phyloP scores from a whole-genome alignment of 2,329 filamentous ascomycete genomes.

The Arthroderma sp. region DNA sequence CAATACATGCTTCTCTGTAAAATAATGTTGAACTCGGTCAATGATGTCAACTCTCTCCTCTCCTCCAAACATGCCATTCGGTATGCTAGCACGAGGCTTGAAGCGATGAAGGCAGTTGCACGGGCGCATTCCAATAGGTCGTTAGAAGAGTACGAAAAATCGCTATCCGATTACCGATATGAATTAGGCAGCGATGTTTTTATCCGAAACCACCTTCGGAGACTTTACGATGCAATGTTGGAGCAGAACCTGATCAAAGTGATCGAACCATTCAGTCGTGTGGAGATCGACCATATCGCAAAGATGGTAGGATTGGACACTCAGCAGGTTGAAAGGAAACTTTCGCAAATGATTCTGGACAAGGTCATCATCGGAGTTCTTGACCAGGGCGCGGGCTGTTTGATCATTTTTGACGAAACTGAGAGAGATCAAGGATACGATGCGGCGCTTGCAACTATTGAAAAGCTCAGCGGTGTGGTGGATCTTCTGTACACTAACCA shows the following conservation, averaged over 20 bases:
- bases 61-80: constrained; percentile 91
- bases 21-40: constrained; percentile 94
- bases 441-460: constrained; percentile 83
- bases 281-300: constrained; percentile 92
- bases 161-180: constrained; percentile 77
- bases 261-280: constrained; percentile 94
- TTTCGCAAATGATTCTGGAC: constrained; percentile 98
- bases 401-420: constrained; percentile 94
- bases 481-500: constrained; percentile 97
- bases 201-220: constrained; percentile 90
- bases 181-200: constrained; percentile 91
- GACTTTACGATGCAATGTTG: constrained; percentile 94
- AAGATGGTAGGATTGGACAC: constrained; percentile 96
- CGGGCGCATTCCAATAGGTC: constrained; percentile 91
- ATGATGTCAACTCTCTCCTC: constrained; percentile 93
- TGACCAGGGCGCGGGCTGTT: constrained; percentile 91
- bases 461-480: constrained; percentile 93
- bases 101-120: constrained; percentile 98
- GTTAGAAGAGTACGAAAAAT: constrained; percentile 91
- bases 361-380: constrained; percentile 97
- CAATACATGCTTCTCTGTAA: constrained; percentile 99
- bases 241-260: constrained; percentile 99
- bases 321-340: constrained; percentile 91
- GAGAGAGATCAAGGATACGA: constrained; percentile 90
- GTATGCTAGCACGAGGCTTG: constrained; percentile 88